phyloP scores from a whole-genome alignment of 148 eudicot genomes.

The Chenopodium formosanum region DNA sequence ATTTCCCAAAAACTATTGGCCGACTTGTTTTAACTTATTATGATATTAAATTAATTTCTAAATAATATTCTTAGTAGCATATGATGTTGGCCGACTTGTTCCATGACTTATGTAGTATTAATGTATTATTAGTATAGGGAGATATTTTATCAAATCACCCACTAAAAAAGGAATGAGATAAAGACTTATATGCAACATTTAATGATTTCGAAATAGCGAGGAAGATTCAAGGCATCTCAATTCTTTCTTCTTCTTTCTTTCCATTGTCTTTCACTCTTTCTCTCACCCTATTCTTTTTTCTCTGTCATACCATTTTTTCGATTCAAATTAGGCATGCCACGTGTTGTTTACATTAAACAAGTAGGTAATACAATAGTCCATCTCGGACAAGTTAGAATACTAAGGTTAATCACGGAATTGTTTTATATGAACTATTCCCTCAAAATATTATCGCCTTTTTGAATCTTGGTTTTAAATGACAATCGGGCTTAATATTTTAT shows the following conservation, averaged over 20 bases:
- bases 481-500: too few species aligned
- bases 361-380: too few species aligned
- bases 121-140: not conserved
- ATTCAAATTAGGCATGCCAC: slow-evolving; percentile 5
- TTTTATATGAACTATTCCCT: too few species aligned
- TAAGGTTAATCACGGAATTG: too few species aligned
- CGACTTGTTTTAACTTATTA: too few species aligned
- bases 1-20: too few species aligned
- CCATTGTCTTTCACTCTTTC: not conserved
- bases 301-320: not conserved
- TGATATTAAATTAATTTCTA: not conserved
- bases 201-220: not conserved
- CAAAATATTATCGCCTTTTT: too few species aligned
- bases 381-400: too few species aligned
- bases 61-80: not conserved
- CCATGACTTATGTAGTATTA: not conserved
- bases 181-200: not conserved
- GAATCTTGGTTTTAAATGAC: too few species aligned
- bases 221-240: not conserved
- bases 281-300: not conserved
- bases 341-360: too few species aligned
- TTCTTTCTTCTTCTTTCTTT: not conserved
- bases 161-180: not conserved
- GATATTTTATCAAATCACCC: not conserved
- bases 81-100: too few species aligned